A percentile compares a stretch with the other conserved stretches of the same genome.
Conservation (phyloP, 305 asterid species). For the Solanum hybrid region DNA sequence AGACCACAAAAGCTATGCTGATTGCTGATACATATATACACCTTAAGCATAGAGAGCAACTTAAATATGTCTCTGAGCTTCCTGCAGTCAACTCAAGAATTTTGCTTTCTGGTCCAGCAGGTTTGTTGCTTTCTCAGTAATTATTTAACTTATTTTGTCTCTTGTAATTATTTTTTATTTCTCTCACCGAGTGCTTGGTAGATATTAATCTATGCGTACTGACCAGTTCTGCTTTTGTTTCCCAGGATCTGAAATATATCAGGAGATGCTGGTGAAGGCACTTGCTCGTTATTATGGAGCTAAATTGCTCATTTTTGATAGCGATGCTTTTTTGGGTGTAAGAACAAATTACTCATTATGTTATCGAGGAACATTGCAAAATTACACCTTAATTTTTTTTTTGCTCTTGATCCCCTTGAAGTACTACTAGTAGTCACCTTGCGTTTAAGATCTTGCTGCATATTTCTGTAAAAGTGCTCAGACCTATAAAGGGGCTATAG, state of each 20-base stretch:
- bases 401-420: background rate
- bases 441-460: background rate
- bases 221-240: slow-evolving; percentile 13
- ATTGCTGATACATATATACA: slow-evolving; percentile 72
- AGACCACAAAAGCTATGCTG: slow-evolving; percentile 69
- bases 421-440: background rate
- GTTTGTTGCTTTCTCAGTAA: slow-evolving; percentile 22
- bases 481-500: background rate
- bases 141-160: background rate
- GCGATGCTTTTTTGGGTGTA: slow-evolving; percentile 60
- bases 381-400: background rate
- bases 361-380: background rate
- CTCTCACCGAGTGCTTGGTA: background rate
- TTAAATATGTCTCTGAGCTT: slow-evolving; percentile 56
- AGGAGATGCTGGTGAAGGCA: slow-evolving; percentile 80
- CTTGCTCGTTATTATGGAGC: slow-evolving; percentile 81
- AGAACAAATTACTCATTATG: slow-evolving; percentile 11
- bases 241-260: slow-evolving; percentile 80
- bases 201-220: background rate
- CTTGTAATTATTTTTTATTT: background rate
- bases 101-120: slow-evolving; percentile 87
- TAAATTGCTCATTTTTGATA: slow-evolving; percentile 65
- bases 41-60: slow-evolving; percentile 60
- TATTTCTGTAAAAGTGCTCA: background rate
- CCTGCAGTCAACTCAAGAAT: slow-evolving; percentile 70